These are phyloP conservation scores for Xerocomus cyaneibrunnescens DNA, from an alignment of 1,284 basidiomycete species.

Conservation along the genomic window DNA sequence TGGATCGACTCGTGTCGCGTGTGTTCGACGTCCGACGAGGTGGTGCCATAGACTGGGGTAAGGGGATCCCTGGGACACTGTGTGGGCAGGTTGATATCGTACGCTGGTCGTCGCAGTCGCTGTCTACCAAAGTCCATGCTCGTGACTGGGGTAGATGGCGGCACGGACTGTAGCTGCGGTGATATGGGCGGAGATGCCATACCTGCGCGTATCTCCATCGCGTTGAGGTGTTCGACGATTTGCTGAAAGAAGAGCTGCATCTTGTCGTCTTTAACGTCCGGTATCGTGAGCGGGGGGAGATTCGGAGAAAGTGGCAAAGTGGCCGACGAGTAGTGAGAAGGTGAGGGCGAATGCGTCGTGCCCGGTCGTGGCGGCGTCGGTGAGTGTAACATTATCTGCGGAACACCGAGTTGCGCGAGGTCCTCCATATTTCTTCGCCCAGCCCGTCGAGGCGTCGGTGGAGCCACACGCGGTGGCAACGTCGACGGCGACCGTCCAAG, in stretches of 20 bases:
- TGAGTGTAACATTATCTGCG: slow-evolving; percentile 32
- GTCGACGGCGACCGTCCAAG: slow-evolving; percentile 35
- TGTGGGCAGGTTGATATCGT: slow-evolving; percentile 3
- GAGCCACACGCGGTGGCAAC: slow-evolving; percentile 53
- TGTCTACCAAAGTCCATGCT: slow-evolving; percentile 19
- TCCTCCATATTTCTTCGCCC: slow-evolving; percentile 24
- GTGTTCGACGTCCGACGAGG: slow-evolving; percentile 3
- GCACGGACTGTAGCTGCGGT: slow-evolving; percentile 19
- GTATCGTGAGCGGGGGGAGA: slow-evolving; percentile 41
- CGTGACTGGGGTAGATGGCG: slow-evolving; percentile 21
- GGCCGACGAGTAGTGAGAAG: slow-evolving; percentile 28
- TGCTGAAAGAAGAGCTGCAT: slow-evolving; percentile 81
- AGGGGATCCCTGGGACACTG: slow-evolving; percentile 17
- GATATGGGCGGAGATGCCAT: slow-evolving; percentile 20
- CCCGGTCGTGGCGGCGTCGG: slow-evolving; percentile 32
- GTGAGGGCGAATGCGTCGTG: slow-evolving; percentile 27
- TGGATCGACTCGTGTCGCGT: background rate
- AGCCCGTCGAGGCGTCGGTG: slow-evolving; percentile 58
- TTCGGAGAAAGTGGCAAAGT: slow-evolving; percentile 33
- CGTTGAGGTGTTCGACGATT: slow-evolving; percentile 76
- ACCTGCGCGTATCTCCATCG: slow-evolving; percentile 53
- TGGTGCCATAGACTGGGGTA: background rate
- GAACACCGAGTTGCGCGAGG: slow-evolving; percentile 15
- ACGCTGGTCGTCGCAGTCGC: slow-evolving; percentile 9
- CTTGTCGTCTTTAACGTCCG: slow-evolving; percentile 50